Conservation (phyloP, 2,329 filamentous ascomycete species). For the Fusarium sp. region DNA sequence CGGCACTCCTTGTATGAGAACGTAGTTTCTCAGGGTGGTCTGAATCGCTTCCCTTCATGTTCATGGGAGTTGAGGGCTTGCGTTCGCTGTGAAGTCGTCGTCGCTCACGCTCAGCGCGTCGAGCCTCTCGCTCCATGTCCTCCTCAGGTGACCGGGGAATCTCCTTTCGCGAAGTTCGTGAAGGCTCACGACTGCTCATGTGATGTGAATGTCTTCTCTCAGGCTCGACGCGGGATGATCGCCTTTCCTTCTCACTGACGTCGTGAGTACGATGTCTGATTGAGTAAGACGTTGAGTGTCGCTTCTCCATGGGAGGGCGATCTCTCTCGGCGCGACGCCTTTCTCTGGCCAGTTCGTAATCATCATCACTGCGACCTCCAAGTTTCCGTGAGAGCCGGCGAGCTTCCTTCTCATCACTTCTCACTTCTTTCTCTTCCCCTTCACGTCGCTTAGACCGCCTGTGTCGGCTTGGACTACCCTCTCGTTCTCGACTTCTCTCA, state of each 20-base stretch:
- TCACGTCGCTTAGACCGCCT: conserved; percentile 21
- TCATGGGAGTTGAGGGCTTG: background rate
- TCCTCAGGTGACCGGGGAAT: conserved; percentile 2
- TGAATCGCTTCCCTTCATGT: conserved; percentile 5
- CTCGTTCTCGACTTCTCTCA: conserved; percentile 19
- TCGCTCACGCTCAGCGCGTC: conserved; percentile 23
- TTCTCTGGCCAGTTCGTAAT: conserved; percentile 10
- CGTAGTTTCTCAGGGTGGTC: conserved; percentile 10
- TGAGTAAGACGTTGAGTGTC: conserved; percentile 20
- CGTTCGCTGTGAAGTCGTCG: conserved; percentile 19
- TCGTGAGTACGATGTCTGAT: conserved; percentile 12
- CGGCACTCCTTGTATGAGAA: conserved; percentile 1
- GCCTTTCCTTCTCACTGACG: background rate
- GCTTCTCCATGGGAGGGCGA: conserved; percentile 16
- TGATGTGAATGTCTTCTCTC: conserved; percentile 7
- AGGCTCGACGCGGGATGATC: background rate
- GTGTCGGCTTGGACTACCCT: conserved; percentile 13
- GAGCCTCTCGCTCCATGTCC: conserved; percentile 10
- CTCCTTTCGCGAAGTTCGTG: conserved; percentile 3
- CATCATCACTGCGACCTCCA: conserved; percentile 6
- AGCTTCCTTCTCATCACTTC: conserved; percentile 18
- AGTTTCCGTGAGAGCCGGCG: conserved; percentile 16
- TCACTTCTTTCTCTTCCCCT: conserved; percentile 5
- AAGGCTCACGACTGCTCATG: conserved; percentile 17
- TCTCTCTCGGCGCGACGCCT: conserved; percentile 12